These are phyloP conservation scores for Ophiocordyceps sinensis DNA, from an alignment of 2,329 filamentous ascomycete species.

Conservation along the genomic window DNA sequence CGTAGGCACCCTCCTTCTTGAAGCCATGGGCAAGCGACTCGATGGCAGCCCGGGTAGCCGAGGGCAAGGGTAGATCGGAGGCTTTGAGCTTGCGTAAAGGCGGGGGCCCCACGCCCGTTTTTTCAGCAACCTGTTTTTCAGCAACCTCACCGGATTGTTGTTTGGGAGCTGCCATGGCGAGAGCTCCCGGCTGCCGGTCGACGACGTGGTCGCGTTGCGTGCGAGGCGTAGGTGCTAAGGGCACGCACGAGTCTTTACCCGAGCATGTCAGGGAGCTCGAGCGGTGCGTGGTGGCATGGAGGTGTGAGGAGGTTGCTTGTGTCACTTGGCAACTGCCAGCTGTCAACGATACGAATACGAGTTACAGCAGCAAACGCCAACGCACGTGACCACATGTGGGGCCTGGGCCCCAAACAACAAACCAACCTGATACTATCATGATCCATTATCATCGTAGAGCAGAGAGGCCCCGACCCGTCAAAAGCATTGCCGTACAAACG, in stretches of 20 bases:
- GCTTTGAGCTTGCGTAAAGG: conserved; percentile 46
- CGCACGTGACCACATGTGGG: too few relatives aligned
- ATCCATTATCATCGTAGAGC: conserved; percentile 23
- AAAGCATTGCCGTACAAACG: conserved; percentile 18
- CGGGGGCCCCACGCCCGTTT: conserved; percentile 2
- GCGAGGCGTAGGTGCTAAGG: not conserved
- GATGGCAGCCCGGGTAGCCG: conserved; percentile 58
- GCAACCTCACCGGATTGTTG: conserved; percentile 8
- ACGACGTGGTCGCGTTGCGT: not conserved
- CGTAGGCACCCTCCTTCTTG: conserved; percentile 78
- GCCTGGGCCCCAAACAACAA: too few relatives aligned
- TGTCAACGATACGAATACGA: not conserved
- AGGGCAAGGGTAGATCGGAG: conserved; percentile 59
- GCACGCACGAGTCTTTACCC: not conserved
- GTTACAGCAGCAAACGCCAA: not conserved
- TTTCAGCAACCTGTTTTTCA: too few relatives aligned
- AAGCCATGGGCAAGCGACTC: conserved; percentile 66
- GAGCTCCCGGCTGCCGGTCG: not conserved
- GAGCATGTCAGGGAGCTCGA: not conserved
- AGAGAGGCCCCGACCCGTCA: conserved; percentile 18
- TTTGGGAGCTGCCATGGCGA: conserved; percentile 13
- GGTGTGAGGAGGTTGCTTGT: too few relatives aligned
- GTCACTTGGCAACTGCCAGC: not conserved
- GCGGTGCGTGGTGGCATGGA: not conserved
- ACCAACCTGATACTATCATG: conserved; percentile 16